Percentiles rank a stretch among this genome's conserved stretches.
These are phyloP conservation scores for Phoma sp. DNA, from an alignment of 2,329 filamentous ascomycete genomes.

Conservation along the genomic window DNA sequence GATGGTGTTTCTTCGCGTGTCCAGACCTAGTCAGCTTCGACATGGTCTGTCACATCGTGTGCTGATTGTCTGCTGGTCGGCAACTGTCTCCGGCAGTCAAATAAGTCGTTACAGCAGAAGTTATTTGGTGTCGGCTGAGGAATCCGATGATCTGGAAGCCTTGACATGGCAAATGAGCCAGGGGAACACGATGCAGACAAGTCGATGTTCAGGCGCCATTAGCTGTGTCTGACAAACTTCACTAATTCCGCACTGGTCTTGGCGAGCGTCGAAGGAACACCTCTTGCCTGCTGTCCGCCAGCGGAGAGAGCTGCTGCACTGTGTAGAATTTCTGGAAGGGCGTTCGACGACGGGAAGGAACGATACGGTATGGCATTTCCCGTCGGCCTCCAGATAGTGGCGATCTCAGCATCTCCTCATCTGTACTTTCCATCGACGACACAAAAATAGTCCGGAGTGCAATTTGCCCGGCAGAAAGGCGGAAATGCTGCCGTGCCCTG, in stretches of 20 bases:
- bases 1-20: slow-evolving; percentile 19
- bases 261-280: not conserved
- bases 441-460: slow-evolving; percentile 10
- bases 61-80: slow-evolving; percentile 29
- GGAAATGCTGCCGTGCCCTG: slow-evolving; percentile 11
- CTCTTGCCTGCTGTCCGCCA: not conserved
- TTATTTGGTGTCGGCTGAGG: slow-evolving; percentile 19
- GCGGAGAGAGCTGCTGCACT: not conserved
- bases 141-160: slow-evolving; percentile 18
- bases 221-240: not conserved
- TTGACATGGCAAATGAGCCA: slow-evolving; percentile 18
- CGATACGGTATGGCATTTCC: not conserved
- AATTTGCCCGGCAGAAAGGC: slow-evolving; percentile 8
- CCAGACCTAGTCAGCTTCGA: slow-evolving; percentile 1
- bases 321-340: slow-evolving; percentile 3
- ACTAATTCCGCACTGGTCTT: slow-evolving; percentile 12
- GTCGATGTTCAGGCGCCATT: slow-evolving; percentile 4
- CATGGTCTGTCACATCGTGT: slow-evolving; percentile 17
- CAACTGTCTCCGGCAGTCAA: slow-evolving; percentile 26
- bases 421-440: not conserved
- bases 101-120: slow-evolving; percentile 9
- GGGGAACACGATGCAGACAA: slow-evolving; percentile 6
- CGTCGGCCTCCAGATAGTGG: slow-evolving; percentile 9
- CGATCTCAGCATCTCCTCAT: slow-evolving; percentile 1
- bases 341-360: slow-evolving; percentile 6